Base-by-base conservation (phyloP, 2,329 filamentous ascomycete genomes). In the Phoma herbarum region DNA sequence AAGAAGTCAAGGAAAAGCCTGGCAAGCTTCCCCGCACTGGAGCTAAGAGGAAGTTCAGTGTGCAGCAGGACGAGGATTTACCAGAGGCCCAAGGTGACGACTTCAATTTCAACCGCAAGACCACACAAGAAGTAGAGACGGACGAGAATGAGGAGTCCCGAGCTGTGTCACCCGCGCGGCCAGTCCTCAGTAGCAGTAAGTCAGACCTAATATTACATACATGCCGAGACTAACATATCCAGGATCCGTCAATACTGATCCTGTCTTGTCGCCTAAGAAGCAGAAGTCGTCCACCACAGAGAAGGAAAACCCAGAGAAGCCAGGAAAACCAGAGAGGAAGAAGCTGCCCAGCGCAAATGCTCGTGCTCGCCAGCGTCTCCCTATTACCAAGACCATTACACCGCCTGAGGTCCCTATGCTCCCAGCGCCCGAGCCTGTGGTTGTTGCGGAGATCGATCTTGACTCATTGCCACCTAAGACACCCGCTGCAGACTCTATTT, bases 21-120 rank as follows among this genome's bases (percentile, higher is more conserved):
- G 52, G 50, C 26, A 74, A 73, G 54, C 46, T 73, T 4, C 65
- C 79, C 3, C 80, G 80, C 49, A 80, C 80, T 48, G 83, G 83
- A 18, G 79, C 83, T 23, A 87, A 88, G 74, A 80, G 85, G 47
- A 87, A 88, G 68, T 80, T 87, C 50, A 83, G 79, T 54, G 79
- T 82, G 18, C 78, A 83, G 39, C 83, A 86, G 37, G 80, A 80
- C 11, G 81, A 84, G 20, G 80, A 81, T 25, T 65, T 65, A 42
- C 68, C 64, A 25, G 69, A 71, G 8, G 25, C 62, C 35, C 65
- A 70, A 41, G 46, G 64, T 7, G 81, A 81, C 20, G 74, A 79
- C 26, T 84, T 84, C 67, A 77, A 76, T 12, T 84, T 81, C 67
- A 83, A 76, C 61, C 77, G 82, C 28, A 78, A 73, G 57, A 66